Evolutionary conservation across 2,329 filamentous ascomycete genomes (phyloP).

Genomic region (Gnomoniopsis smithogilvyi): DNA sequence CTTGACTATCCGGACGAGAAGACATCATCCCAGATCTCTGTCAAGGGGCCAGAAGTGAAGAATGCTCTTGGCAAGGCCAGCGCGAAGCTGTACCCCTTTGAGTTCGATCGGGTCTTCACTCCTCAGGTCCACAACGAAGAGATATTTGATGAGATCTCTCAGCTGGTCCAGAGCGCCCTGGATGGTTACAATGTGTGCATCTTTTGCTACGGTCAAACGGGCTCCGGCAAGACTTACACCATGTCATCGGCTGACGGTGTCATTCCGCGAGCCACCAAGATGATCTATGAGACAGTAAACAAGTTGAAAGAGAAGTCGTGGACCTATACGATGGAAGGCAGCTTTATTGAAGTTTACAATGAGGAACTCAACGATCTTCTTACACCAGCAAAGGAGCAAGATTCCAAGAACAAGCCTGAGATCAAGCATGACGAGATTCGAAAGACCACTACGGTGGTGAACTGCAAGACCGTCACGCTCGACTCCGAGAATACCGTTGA

Average conservation of each 20-base stretch:
- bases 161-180: conserved; percentile 91
- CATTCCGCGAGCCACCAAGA: conserved; percentile 88
- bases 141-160: conserved; percentile 94
- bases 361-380: conserved; percentile 93
- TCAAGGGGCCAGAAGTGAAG: conserved; percentile 80
- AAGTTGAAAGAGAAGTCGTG: conserved; percentile 87
- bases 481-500: conserved; percentile 80
- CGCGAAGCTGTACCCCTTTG: conserved; percentile 78
- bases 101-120: conserved; percentile 90
- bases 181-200: conserved; percentile 99
- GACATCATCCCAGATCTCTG: conserved; percentile 81
- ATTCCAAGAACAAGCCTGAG: conserved; percentile 80
- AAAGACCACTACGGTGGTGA: conserved; percentile 78
- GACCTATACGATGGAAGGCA: conserved; percentile 91
- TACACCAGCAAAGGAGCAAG: conserved; percentile 55
- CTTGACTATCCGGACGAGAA: conserved; percentile 80
- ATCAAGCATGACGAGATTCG: conserved; percentile 82
- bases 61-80: conserved; percentile 74
- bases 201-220: conserved; percentile 97
- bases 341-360: conserved; percentile 97
- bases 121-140: conserved; percentile 75
- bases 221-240: conserved; percentile 93
- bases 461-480: conserved; percentile 72
- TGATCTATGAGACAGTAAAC: conserved; percentile 88
- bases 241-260: conserved; percentile 92